These are phyloP conservation scores for Trametes hirsuta DNA, from an alignment of 1,284 basidiomycete genomes.

Conservation along the genomic window DNA sequence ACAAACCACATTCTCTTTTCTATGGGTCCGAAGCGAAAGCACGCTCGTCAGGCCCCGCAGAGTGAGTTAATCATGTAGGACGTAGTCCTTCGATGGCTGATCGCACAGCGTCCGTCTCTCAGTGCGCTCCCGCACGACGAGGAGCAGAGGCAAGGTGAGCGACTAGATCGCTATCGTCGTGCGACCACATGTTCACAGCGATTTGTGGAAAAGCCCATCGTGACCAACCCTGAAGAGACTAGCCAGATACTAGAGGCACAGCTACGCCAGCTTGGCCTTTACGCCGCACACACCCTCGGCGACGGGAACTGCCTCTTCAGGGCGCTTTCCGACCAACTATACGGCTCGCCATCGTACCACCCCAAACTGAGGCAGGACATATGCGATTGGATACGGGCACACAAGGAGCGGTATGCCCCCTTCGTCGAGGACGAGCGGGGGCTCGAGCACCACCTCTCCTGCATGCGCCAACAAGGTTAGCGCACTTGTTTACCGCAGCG, in stretches of 20 bases:
- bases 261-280: slow-evolving; percentile 73
- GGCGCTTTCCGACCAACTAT: slow-evolving; percentile 79
- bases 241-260: slow-evolving; percentile 68
- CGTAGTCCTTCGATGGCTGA: slow-evolving; percentile 23
- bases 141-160: slow-evolving; percentile 60
- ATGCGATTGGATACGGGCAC: slow-evolving; percentile 79
- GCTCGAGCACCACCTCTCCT: slow-evolving; percentile 68
- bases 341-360: slow-evolving; percentile 77
- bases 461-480: slow-evolving; percentile 76
- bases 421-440: slow-evolving; percentile 90
- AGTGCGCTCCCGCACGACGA: slow-evolving; percentile 70
- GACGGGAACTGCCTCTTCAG: slow-evolving; percentile 91
- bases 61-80: slow-evolving; percentile 30
- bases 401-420: slow-evolving; percentile 78
- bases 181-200: slow-evolving; percentile 21
- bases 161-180: slow-evolving; percentile 13
- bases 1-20: slow-evolving; percentile 7
- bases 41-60: slow-evolving; percentile 34
- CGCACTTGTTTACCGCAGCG: slow-evolving; percentile 3
- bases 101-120: slow-evolving; percentile 19
- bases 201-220: slow-evolving; percentile 46
- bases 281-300: slow-evolving; percentile 77
- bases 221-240: slow-evolving; percentile 62
- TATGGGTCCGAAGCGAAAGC: slow-evolving; percentile 40
- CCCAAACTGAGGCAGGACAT: slow-evolving; percentile 71